Percentiles rank a stretch among this genome's conserved stretches.
These are phyloP conservation scores for Bretziella fagacearum DNA, from an alignment of 2,329 filamentous ascomycete genomes.

Conservation along the genomic window DNA sequence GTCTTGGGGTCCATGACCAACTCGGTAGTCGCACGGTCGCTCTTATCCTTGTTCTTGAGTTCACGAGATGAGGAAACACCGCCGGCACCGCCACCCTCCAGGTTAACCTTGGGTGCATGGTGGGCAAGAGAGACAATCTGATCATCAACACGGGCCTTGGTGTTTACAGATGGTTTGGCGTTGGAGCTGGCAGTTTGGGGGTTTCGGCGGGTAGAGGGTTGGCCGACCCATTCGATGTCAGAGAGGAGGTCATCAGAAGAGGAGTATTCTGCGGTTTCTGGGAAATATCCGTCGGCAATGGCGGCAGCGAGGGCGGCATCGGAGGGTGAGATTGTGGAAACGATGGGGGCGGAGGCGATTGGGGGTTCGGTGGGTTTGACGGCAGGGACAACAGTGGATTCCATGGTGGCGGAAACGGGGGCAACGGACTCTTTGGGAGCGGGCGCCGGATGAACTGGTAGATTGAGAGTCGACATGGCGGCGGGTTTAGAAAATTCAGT, in stretches of 20 bases:
- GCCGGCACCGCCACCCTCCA: constrained; percentile 32
- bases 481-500: neutral
- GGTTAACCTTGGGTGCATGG: constrained; percentile 55
- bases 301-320: constrained; percentile 4
- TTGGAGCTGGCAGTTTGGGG: constrained; percentile 10
- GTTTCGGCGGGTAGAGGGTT: constrained; percentile 10
- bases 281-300: constrained; percentile 15
- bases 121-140: constrained; percentile 71
- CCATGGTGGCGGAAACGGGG: neutral
- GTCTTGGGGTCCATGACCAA: constrained; percentile 89
- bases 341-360: neutral
- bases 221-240: constrained; percentile 16
- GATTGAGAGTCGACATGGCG: neutral
- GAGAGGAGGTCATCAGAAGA: constrained; percentile 39
- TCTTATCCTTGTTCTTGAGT: constrained; percentile 60
- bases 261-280: constrained; percentile 37
- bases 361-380: constrained; percentile 18
- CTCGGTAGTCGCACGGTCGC: constrained; percentile 83
- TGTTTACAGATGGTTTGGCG: constrained; percentile 57
- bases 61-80: constrained; percentile 20
- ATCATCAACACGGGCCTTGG: constrained; percentile 64
- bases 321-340: neutral
- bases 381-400: constrained; percentile 16
- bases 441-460: neutral
- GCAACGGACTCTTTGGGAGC: neutral